Conservation (phyloP, 345 rosid species). For the Euphorbia peplus region DNA sequence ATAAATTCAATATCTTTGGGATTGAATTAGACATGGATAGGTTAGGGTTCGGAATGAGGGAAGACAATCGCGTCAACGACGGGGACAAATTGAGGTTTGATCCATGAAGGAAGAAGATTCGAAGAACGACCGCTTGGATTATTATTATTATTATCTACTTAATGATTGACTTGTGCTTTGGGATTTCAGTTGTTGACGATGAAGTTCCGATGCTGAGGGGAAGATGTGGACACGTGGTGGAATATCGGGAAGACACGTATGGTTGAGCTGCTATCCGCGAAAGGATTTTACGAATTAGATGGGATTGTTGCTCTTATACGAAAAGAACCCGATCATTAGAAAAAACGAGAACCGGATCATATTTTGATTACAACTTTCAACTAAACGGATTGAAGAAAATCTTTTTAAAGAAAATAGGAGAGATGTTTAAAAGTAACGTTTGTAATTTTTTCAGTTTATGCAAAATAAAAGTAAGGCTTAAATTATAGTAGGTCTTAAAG, state of each 20-base stretch:
- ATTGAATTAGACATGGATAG: constrained; percentile 1
- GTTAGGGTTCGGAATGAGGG: neutral
- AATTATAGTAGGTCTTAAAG: too few species aligned
- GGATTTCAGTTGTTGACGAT: constrained; percentile 3
- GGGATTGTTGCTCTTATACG: neutral
- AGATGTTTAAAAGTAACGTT: too few species aligned
- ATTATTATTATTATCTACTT: too few species aligned
- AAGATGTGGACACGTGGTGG: neutral
- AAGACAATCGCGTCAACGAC: neutral
- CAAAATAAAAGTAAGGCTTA: too few species aligned
- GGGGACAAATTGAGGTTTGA: neutral
- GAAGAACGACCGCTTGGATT: neutral
- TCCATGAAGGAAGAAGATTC: neutral
- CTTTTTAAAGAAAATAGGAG: too few species aligned
- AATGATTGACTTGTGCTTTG: constrained; percentile 1
- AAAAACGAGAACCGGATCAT: too few species aligned
- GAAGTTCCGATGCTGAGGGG: constrained; percentile 7
- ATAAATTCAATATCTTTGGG: neutral
- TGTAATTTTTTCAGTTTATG: too few species aligned
- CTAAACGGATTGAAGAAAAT: too few species aligned
- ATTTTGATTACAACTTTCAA: too few species aligned
- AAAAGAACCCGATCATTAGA: neutral
- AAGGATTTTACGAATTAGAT: too few species aligned
- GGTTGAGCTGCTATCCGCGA: neutral
- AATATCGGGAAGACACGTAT: neutral